phyloP scores from a whole-genome alignment of 106 monocot species.

The Triglochin maritima region DNA sequence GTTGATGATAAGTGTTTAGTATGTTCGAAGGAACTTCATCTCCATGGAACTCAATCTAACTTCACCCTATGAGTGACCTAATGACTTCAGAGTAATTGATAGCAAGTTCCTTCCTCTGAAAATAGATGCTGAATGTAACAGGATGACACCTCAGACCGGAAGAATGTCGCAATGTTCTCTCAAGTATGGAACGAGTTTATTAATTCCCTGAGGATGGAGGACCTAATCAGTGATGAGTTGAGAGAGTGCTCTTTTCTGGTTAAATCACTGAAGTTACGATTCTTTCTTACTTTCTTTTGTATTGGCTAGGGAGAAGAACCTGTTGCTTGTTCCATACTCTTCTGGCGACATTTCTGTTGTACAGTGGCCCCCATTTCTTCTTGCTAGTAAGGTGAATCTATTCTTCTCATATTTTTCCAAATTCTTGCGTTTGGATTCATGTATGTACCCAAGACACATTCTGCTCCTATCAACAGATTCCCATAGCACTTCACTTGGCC shows the following conservation, averaged over 20 bases:
- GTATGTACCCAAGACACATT: background rate
- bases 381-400: slow-evolving; percentile 73
- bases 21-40: too few species aligned
- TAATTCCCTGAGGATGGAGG: slow-evolving; percentile 58
- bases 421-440: background rate
- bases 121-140: slow-evolving; percentile 5
- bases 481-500: slow-evolving; percentile 93
- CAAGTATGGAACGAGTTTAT: slow-evolving; percentile 85
- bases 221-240: slow-evolving; percentile 75
- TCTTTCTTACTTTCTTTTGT: slow-evolving; percentile 3
- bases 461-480: slow-evolving; percentile 40
- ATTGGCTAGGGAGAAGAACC: slow-evolving; percentile 56
- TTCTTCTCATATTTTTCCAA: background rate
- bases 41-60: too few species aligned
- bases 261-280: background rate
- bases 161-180: slow-evolving; percentile 66
- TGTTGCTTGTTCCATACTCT: slow-evolving; percentile 82
- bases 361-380: slow-evolving; percentile 98
- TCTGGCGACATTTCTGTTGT: slow-evolving; percentile 56
- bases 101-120: too few species aligned
- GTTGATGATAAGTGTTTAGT: background rate
- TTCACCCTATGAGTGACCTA: too few species aligned
- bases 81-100: too few species aligned
- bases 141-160: slow-evolving; percentile 42
- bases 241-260: background rate